Evolutionary conservation across 176 grass and related monocot genomes (phyloP).

Genomic region (Avena atlantica): DNA sequence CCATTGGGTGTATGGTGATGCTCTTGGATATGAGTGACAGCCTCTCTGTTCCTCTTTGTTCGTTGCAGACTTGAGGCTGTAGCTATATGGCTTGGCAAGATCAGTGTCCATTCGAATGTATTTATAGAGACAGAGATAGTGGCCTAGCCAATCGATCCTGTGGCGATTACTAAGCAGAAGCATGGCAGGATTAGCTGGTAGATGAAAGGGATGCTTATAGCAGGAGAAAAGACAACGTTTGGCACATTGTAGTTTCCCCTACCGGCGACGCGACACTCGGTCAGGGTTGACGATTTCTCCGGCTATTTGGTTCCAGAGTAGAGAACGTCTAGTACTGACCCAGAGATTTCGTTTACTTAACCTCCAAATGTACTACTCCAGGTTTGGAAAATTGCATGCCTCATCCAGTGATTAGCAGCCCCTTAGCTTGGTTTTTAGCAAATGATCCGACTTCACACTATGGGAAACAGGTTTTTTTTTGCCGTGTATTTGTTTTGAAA

Average conservation of each 20-base stretch:
- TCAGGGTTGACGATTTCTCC: slow-evolving; percentile 2
- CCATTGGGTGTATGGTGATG: slow-evolving; percentile 17
- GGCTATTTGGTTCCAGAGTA: neutral
- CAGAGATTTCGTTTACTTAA: too few species aligned
- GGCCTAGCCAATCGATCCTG: neutral
- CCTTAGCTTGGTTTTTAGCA: neutral
- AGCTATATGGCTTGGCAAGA: slow-evolving; percentile 6
- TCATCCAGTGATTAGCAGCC: neutral
- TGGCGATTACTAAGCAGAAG: neutral
- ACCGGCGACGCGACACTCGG: neutral
- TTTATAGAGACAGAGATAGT: neutral
- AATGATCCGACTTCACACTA: neutral
- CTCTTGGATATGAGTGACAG: neutral
- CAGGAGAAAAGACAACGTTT: slow-evolving; percentile 3
- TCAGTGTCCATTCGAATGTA: neutral
- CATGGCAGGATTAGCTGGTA: neutral
- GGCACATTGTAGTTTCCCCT: slow-evolving; percentile 25
- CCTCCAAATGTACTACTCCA: too few species aligned
- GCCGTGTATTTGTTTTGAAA: too few species aligned
- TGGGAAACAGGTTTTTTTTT: too few species aligned
- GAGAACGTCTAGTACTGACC: too few species aligned
- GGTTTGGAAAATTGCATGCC: neutral
- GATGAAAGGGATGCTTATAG: neutral
- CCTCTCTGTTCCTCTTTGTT: neutral
- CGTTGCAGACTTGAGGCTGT: neutral